Evolutionary conservation across 495 filamentous ascomycete species (phyloP).

Genomic region (Aspergillus coremiiformis): DNA sequence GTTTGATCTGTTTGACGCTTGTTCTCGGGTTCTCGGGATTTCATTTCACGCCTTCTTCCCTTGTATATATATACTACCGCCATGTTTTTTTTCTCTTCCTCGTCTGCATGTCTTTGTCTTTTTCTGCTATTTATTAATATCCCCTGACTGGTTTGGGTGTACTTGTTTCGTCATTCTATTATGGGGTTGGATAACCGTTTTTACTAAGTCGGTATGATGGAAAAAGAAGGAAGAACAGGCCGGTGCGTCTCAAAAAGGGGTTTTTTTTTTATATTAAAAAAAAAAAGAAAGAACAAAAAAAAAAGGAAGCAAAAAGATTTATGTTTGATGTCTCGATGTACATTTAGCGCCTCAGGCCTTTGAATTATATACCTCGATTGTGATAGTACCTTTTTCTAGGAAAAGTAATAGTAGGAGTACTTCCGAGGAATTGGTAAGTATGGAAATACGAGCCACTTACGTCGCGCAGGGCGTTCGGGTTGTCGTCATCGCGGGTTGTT

Average conservation of each 20-base stretch:
- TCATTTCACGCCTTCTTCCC: slow-evolving; percentile 11
- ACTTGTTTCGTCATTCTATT: neutral
- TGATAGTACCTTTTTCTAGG: neutral
- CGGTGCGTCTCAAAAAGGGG: neutral
- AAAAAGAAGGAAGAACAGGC: neutral
- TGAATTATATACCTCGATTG: neutral
- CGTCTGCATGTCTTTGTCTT: slow-evolving; percentile 8
- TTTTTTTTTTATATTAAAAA: too few species aligned
- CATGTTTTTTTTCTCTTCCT: slow-evolving; percentile 13
- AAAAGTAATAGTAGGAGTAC: too few species aligned
- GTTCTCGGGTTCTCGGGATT: slow-evolving; percentile 14
- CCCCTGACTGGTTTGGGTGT: slow-evolving; percentile 4
- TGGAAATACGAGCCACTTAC: too few species aligned
- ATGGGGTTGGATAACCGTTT: neutral
- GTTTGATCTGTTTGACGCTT: slow-evolving; percentile 20
- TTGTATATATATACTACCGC: slow-evolving; percentile 33
- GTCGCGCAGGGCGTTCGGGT: too few species aligned
- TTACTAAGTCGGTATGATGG: neutral
- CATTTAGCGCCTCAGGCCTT: slow-evolving; percentile 6
- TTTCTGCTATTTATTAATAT: slow-evolving; percentile 4
- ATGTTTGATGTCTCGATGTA: slow-evolving; percentile 6
- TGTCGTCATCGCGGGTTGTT: too few species aligned
- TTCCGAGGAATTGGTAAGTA: too few species aligned
- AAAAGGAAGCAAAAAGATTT: neutral
- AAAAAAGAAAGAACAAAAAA: neutral